These are phyloP conservation scores for Syzygium aromaticum DNA, from an alignment of 345 rosid species.

Conservation along the genomic window DNA sequence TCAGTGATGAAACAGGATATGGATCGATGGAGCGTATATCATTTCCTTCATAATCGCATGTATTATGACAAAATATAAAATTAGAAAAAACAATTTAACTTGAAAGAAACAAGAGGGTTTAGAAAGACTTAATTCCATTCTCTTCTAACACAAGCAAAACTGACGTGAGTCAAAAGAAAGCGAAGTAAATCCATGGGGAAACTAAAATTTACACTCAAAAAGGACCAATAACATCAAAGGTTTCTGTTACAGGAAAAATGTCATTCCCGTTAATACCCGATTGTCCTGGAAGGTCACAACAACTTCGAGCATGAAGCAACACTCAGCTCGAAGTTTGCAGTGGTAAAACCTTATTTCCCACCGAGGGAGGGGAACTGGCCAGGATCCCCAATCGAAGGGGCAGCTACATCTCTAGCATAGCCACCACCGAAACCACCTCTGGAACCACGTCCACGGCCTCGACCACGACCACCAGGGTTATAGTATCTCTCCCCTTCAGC, in stretches of 20 bases:
- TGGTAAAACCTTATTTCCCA: conserved; percentile 50
- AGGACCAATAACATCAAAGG: background rate
- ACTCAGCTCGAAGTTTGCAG: background rate
- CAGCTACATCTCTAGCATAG: conserved; percentile 26
- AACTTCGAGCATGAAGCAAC: conserved; percentile 5
- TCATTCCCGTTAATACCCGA: conserved; percentile 14
- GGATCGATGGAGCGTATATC: background rate
- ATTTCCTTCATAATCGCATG: background rate
- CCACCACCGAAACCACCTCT: conserved; percentile 39
- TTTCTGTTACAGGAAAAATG: conserved; percentile 17
- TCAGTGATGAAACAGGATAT: background rate
- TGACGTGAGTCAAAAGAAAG: background rate
- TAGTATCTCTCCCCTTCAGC: conserved; percentile 68
- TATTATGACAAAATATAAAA: background rate
- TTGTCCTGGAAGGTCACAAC: conserved; percentile 4
- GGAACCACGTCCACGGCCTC: conserved; percentile 51
- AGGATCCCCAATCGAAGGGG: conserved; percentile 69
- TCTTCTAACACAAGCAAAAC: conserved; percentile 2
- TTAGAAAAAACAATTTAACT: background rate
- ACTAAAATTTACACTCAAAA: background rate
- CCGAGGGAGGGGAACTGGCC: conserved; percentile 92
- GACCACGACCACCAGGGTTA: conserved; percentile 49
- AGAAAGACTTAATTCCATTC: background rate
- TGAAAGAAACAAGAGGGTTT: background rate
- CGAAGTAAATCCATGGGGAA: background rate